Conservation (phyloP, 495 filamentous ascomycete genomes). For the Podospora appendiculata region DNA sequence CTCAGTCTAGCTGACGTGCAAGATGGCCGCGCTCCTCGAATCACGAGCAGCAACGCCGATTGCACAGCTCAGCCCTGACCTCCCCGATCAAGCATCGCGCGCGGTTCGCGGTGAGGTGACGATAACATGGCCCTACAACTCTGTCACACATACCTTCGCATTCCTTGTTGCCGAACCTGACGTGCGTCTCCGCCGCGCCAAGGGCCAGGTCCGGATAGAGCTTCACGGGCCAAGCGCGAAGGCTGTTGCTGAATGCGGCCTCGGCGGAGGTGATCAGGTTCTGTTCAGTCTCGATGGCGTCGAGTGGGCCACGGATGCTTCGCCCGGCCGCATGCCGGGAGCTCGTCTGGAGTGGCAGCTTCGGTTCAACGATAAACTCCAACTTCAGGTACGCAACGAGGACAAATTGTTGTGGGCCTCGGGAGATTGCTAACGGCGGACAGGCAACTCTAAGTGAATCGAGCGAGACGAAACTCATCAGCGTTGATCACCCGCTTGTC, state of each 20-base stretch:
- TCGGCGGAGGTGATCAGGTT: slow-evolving; percentile 74
- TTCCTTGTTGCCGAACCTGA: slow-evolving; percentile 81
- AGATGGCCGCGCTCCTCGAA: slow-evolving; percentile 17
- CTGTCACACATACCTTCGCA: slow-evolving; percentile 59
- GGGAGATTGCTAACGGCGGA: too few species aligned
- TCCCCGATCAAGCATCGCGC: slow-evolving; percentile 24
- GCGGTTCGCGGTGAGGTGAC: slow-evolving; percentile 58
- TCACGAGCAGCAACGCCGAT: slow-evolving; percentile 40
- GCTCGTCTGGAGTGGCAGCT: slow-evolving; percentile 70
- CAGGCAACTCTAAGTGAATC: slow-evolving; percentile 29
- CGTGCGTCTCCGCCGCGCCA: slow-evolving; percentile 67
- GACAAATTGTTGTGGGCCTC: too few species aligned
- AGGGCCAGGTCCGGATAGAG: slow-evolving; percentile 75
- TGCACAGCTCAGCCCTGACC: slow-evolving; percentile 57
- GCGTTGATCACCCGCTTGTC: slow-evolving; percentile 36
- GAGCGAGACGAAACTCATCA: slow-evolving; percentile 27
- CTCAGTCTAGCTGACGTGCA: background rate
- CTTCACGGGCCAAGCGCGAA: slow-evolving; percentile 69
- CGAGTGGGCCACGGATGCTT: slow-evolving; percentile 43
- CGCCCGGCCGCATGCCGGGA: slow-evolving; percentile 55
- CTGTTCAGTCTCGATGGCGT: slow-evolving; percentile 59
- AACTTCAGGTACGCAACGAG: slow-evolving; percentile 45
- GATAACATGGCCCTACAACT: slow-evolving; percentile 87
- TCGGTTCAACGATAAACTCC: slow-evolving; percentile 47
- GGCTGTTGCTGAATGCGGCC: slow-evolving; percentile 52